Evolutionary conservation across 805 yeast species (phyloP), one percentile per base, ranked within the genome.

Genomic region (Teunomyces gatunensis): DNA sequence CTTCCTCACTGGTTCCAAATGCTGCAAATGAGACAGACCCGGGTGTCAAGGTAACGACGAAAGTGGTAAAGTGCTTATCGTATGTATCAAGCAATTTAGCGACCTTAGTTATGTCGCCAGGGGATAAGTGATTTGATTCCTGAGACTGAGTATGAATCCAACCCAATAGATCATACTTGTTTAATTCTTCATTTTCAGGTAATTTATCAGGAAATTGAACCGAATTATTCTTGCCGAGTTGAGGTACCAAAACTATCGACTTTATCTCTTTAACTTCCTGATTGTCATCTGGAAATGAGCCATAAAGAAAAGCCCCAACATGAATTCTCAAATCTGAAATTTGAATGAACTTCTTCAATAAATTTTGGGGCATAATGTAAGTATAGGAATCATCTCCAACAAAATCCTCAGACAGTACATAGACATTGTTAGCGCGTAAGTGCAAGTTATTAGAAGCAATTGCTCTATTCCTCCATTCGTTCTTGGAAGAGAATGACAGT

Each of bases 401-500:
- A 33, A 52, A 55, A 25, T 84, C 89, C 9, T 87, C 80, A 3
- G 87, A 74, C 1, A 87, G 82, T 54, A 84, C 89, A 34, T 87
- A 80, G 51, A 88, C 81, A 57, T 71, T 71, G 60, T 85, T 86
- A 5, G 91, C 73, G 41, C 96, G 81, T 63, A 86, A 67, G 56
- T 85, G 85, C 41, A 94, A 71, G 54, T 81, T 77, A 39, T 87
- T 77, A 0, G 95, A 77, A 1, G 95, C 83, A 42, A 94, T 80
- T 0, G 97, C 97, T 34, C 95, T 70, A 46, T 77, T 77, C 56
- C 98, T 77, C 99, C 99, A 94, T 59, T 90, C 96, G 30, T 90
- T 83, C 62, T 82, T 84, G 1, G 97, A 88, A 40, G 84, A 75
- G 62, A 94, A 94, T 12, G 84, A 69, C 68, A 83, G 84, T 58